These are phyloP conservation scores for Cyclotella baltica DNA, from an alignment of 108 stramenopile genomes.

Conservation along the genomic window DNA sequence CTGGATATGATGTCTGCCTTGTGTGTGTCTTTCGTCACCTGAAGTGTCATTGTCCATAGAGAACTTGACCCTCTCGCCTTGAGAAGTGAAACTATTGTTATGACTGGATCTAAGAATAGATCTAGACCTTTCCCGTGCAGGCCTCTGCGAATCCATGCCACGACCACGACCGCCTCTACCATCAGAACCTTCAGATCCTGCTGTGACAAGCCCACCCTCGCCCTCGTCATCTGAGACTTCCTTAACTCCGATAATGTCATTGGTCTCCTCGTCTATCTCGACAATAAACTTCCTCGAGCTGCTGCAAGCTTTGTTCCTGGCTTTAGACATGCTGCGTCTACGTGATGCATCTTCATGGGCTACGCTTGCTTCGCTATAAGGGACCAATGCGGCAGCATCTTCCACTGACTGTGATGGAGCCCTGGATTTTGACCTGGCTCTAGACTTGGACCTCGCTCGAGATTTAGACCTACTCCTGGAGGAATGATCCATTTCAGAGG, in stretches of 20 bases:
- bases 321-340: background rate
- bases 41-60: background rate
- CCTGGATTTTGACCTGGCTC: background rate
- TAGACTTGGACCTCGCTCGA: background rate
- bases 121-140: conserved; percentile 2
- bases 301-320: background rate
- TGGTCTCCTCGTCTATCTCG: conserved; percentile 18
- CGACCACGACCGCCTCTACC: background rate
- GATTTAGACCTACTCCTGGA: conserved; percentile 17
- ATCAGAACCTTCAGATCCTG: background rate
- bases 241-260: conserved; percentile 20
- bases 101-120: conserved; percentile 14
- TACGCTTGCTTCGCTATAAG: background rate
- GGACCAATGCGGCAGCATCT: background rate
- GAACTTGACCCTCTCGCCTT: conserved; percentile 16
- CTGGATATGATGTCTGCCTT: background rate
- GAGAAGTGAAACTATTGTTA: conserved; percentile 16
- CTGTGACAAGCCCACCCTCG: background rate
- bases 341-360: background rate
- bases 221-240: conserved; percentile 6
- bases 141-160: background rate
- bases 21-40: background rate
- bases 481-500: background rate
- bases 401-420: background rate
- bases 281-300: conserved; percentile 20